Conservation (phyloP, 345 rosid species). For the Populus tremula region DNA sequence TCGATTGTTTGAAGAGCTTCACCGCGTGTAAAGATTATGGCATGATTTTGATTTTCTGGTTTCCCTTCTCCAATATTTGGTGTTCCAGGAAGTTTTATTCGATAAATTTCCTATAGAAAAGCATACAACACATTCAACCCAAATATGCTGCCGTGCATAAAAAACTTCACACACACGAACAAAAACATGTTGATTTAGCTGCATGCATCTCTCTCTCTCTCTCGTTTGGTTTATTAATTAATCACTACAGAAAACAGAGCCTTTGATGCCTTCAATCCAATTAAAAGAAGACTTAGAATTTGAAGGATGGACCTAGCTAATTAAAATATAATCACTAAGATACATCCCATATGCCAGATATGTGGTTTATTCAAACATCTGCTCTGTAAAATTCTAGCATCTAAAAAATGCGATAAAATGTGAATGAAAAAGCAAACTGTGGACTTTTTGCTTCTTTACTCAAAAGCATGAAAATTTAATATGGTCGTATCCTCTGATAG, state of each 20-base stretch:
- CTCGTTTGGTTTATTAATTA: too few relatives aligned
- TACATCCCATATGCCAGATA: too few relatives aligned
- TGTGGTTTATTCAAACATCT: too few relatives aligned
- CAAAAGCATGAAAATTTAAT: too few relatives aligned
- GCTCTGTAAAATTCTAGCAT: too few relatives aligned
- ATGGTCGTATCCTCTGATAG: too few relatives aligned
- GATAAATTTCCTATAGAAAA: conserved; percentile 65
- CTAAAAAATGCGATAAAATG: too few relatives aligned
- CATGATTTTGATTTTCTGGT: conserved; percentile 97
- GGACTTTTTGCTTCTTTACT: too few relatives aligned
- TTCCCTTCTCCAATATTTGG: conserved; percentile 97
- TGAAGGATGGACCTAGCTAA: too few relatives aligned
- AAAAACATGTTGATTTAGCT: neutral
- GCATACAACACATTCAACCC: neutral
- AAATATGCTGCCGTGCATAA: neutral
- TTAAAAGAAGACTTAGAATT: neutral
- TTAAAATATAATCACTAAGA: too few relatives aligned
- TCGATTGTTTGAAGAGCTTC: conserved; percentile 96
- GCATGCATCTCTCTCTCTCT: too few relatives aligned
- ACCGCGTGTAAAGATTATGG: conserved; percentile 88
- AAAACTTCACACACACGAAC: neutral
- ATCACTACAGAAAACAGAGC: neutral
- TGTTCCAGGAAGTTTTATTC: conserved; percentile 89
- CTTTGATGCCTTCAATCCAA: neutral
- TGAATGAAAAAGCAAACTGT: too few relatives aligned